Evolutionary conservation across 148 eudicot species (phyloP), one percentile per base, ranked within the genome.

Genomic region (Nepenthes mirabilis): DNA sequence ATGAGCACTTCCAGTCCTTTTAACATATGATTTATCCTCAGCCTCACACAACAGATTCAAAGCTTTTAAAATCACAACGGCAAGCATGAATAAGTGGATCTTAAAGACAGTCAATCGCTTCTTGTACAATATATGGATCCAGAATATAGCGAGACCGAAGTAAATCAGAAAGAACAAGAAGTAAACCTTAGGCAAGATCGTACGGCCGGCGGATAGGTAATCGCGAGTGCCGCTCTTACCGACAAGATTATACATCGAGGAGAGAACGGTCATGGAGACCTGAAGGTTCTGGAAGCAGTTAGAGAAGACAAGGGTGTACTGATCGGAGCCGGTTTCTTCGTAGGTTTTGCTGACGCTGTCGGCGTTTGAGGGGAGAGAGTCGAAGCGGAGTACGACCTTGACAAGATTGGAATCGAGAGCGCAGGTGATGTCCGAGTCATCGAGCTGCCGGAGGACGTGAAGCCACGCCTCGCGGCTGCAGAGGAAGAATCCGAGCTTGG

Each of bases 81-180:
- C 82, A 6, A 80, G 74, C 95, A 88, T 88, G 58, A 88, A 82
- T 66, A 82, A 67, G 61, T 88, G 95, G 52, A 88, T 88, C 9
- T 68, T 34, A 48, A 61, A 77, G 0, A 71, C 91, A 1, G 88
- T 80, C 57, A 61, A 37, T 1, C 77, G 59, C 74, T 88, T 88
- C 65, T 71, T 75, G 49, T 72, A 75, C 2, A 82, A 51, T 2
- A 83, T 37, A 6, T 14, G 54, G 1, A 80, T 34, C 96, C 91
- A 88, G 47, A 73, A 55, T 33, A 37, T 60, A 0, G 68, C 56
- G 9, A 82, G 37, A 1, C n/a, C 34, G 47, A 79, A 78, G 66
- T 85, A 88, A 3, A 74, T 13, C 1, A 84, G 33, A 0, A 84
- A 72, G 43, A 84, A 74, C 0, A 71, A 6, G 73, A 78, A 88